These are phyloP conservation scores for Oryza australiensis DNA, from an alignment of 176 grass and related monocot genomes.

Conservation along the genomic window DNA sequence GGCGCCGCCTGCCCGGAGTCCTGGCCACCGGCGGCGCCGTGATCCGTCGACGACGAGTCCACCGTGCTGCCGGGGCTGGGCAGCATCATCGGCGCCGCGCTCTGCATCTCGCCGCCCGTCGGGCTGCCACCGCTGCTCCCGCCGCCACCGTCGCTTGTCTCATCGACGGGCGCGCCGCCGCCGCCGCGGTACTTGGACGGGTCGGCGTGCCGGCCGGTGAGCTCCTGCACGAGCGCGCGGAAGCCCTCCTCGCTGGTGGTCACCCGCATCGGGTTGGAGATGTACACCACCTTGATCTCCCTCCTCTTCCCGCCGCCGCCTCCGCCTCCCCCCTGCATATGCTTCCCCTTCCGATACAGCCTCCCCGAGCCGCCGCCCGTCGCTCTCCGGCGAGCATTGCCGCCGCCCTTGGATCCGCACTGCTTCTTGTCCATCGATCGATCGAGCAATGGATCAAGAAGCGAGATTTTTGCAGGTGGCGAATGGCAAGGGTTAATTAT, in stretches of 20 bases:
- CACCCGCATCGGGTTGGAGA: slow-evolving; percentile 77
- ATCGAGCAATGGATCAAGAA: background rate
- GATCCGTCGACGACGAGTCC: slow-evolving; percentile 8
- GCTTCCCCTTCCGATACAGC: slow-evolving; percentile 26
- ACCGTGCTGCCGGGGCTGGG: slow-evolving; percentile 37
- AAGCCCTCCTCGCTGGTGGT: slow-evolving; percentile 58
- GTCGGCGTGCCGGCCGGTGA: slow-evolving; percentile 75
- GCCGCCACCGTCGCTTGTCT: background rate
- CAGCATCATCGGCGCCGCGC: background rate
- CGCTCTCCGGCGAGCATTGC: slow-evolving; percentile 27
- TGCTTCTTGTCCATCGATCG: slow-evolving; percentile 32
- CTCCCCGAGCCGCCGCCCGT: background rate
- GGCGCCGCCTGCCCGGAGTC: background rate
- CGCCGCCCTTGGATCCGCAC: slow-evolving; percentile 5
- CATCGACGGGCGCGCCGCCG: background rate
- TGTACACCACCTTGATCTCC: slow-evolving; percentile 77
- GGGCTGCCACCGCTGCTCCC: background rate
- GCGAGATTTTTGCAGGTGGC: background rate
- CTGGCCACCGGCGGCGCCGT: slow-evolving; percentile 9
- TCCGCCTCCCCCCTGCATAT: background rate
- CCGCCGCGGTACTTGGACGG: slow-evolving; percentile 41
- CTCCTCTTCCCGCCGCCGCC: slow-evolving; percentile 34
- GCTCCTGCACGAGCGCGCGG: slow-evolving; percentile 76
- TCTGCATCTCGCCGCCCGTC: background rate
- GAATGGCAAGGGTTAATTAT: background rate